Conservation (phyloP, 495 filamentous ascomycete genomes). For the Podospora sp. region DNA sequence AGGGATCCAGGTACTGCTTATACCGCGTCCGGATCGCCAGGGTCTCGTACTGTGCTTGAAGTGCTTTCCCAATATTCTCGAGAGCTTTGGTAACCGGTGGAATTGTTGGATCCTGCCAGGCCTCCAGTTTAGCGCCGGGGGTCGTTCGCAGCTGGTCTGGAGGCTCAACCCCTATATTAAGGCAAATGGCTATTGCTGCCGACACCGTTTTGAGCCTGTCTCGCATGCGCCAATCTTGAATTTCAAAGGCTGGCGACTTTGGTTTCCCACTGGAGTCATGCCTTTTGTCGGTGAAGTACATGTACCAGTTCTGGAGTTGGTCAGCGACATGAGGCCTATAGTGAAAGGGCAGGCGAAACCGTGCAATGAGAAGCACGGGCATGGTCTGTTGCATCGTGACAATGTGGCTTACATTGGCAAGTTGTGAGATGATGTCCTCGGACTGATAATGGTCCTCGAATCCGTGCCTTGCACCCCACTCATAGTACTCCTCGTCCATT, state of each 20-base stretch:
- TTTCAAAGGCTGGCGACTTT: conserved; percentile 57
- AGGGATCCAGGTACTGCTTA: conserved; percentile 94
- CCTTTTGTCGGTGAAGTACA: conserved; percentile 98
- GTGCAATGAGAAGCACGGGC: not conserved
- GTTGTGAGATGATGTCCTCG: conserved; percentile 62
- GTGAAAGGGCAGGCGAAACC: conserved; percentile 16
- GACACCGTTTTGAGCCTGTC: conserved; percentile 96
- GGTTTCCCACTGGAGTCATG: conserved; percentile 97
- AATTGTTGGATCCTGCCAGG: conserved; percentile 90
- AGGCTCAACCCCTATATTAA: conserved; percentile 97
- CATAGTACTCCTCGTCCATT: conserved; percentile 42
- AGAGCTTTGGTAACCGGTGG: conserved; percentile 81
- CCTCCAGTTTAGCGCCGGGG: conserved; percentile 89
- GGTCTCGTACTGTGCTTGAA: conserved; percentile 94
- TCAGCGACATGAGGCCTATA: not conserved
- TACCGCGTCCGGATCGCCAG: conserved; percentile 92
- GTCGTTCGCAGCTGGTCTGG: conserved; percentile 93
- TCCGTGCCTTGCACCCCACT: conserved; percentile 63
- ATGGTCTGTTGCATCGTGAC: too few species aligned
- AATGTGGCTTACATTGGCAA: conserved; percentile 53
- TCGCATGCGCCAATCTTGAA: conserved; percentile 95
- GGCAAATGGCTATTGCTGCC: conserved; percentile 87
- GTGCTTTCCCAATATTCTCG: conserved; percentile 91
- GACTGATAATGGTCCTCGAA: conserved; percentile 72
- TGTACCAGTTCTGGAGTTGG: conserved; percentile 74